Base-by-base conservation (phyloP, 2,329 filamentous ascomycete species). In the Colletotrichum melonis region DNA sequence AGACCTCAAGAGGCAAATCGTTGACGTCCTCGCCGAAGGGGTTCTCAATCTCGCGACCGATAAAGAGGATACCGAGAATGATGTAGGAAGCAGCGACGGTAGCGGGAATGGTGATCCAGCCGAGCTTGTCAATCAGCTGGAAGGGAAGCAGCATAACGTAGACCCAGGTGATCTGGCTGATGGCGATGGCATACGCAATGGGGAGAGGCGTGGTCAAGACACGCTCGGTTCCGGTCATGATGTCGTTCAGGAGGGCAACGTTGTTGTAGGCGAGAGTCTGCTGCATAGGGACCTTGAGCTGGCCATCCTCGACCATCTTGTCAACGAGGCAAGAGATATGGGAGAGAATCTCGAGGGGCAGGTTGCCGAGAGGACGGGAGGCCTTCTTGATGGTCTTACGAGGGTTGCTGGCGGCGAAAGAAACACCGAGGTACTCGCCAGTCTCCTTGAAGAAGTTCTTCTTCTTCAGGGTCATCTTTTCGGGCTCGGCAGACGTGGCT, bases 1-100 rank as follows among this genome's bases (percentile, higher is more conserved):
- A 97, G 16, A 87, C 84, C 79, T 96, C 94, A 3, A 95, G 87
- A 0, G 93, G 92, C 55, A 95, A 84, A 81, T 97, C 94, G 79
- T 97, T 97, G 77, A 95, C 94, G 75, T 97, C 94, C 75, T 91
- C 87, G 70, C 94, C 94, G 81, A 97, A 97, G 6, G 94, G 94
- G 78, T 97, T 95, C 82, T 97, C 94, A 75, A 97, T 93, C 82
- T 97, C 94, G 75, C 91, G 90, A 52, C 94, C 94, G 78, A 96
- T 96, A 75, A 88, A 85, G 38, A 88, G 84, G 58, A 97, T 90
- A 28, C 93, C 93, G 73, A 97, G 89, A 80, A 97, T 96, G 76
- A 97, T 96, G 82, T 96, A 96, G 3, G 93, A 91, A 3, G 92
- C 92, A 4, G 86, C 87, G 19, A 95, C 85, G 57, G 92, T 92